Percentiles rank a stretch among this genome's conserved stretches.
phyloP scores from a whole-genome alignment of 1,284 basidiomycete genomes.

The Coriolopsis trogii region DNA sequence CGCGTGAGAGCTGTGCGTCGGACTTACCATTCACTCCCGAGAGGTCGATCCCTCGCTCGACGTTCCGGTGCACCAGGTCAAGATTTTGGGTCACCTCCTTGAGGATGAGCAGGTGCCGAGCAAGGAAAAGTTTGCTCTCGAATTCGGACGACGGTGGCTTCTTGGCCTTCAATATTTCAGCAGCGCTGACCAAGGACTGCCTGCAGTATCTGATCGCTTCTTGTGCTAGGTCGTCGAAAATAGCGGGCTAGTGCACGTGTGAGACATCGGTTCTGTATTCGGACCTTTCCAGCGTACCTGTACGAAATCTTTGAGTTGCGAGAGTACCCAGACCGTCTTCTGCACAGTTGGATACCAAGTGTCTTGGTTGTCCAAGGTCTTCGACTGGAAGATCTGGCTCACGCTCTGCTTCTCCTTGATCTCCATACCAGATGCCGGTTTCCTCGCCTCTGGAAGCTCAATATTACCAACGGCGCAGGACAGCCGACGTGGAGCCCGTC shows the following conservation, averaged over 20 bases:
- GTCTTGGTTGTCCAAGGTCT: conserved; percentile 74
- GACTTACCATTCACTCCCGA: conserved; percentile 57
- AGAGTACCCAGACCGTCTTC: conserved; percentile 86
- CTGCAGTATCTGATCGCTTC: conserved; percentile 86
- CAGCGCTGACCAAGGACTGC: conserved; percentile 73
- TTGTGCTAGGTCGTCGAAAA: conserved; percentile 93
- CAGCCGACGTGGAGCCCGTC: neutral
- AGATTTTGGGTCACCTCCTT: conserved; percentile 86
- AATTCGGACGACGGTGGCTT: conserved; percentile 48
- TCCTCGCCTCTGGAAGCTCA: conserved; percentile 43
- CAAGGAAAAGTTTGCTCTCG: conserved; percentile 83
- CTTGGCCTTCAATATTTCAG: conserved; percentile 62
- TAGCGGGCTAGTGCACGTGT: conserved; percentile 62
- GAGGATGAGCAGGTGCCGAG: conserved; percentile 87
- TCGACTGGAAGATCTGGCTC: conserved; percentile 68
- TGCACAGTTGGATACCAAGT: conserved; percentile 89
- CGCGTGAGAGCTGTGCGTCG: conserved; percentile 7
- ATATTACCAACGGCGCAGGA: conserved; percentile 5
- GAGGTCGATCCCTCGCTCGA: conserved; percentile 38
- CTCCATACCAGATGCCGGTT: conserved; percentile 44
- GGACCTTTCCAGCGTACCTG: conserved; percentile 60
- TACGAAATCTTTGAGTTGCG: conserved; percentile 87
- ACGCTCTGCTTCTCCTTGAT: conserved; percentile 66
- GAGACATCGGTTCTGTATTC: neutral
- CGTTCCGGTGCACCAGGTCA: conserved; percentile 59